Percentiles rank a stretch among this genome's conserved stretches.
Evolutionary conservation across 768 basidiomycete genomes (phyloP).

Genomic region (Podaxis pistillaris): DNA sequence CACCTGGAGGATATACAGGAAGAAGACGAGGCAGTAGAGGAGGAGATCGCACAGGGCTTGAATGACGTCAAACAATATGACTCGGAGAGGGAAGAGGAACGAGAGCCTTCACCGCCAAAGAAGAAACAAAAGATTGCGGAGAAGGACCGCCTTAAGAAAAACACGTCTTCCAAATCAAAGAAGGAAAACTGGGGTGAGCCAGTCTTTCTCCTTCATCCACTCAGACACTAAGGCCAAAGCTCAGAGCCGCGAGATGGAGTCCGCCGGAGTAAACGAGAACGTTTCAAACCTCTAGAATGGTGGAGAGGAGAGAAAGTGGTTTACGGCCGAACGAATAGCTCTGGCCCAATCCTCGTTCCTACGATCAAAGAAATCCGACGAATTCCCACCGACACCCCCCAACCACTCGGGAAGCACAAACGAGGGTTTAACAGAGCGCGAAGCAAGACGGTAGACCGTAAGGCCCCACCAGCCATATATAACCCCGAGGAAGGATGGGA

Average conservation of each 20-base stretch:
- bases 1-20: constrained; percentile 38
- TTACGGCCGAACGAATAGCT: constrained; percentile 54
- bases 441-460: constrained; percentile 55
- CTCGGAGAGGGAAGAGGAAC: constrained; percentile 27
- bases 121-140: constrained; percentile 34
- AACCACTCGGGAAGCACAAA: constrained; percentile 32
- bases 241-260: constrained; percentile 49
- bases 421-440: constrained; percentile 38
- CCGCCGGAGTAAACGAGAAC: constrained; percentile 69
- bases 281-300: constrained; percentile 76
- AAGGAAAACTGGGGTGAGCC: constrained; percentile 42
- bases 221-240: not conserved
- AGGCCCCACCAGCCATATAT: constrained; percentile 25
- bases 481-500: constrained; percentile 84
- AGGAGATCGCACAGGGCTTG: constrained; percentile 41
- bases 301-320: constrained; percentile 93
- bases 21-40: constrained; percentile 41
- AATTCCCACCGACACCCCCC: constrained; percentile 42
- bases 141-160: constrained; percentile 20
- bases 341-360: constrained; percentile 53
- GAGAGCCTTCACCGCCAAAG: constrained; percentile 27
- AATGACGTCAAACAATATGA: constrained; percentile 36
- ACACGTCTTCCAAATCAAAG: constrained; percentile 26
- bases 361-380: constrained; percentile 67
- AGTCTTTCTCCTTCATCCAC: not conserved